phyloP scores from a whole-genome alignment of 164 flowering plant species.

The Kalanchoe fedtschenkoi region DNA sequence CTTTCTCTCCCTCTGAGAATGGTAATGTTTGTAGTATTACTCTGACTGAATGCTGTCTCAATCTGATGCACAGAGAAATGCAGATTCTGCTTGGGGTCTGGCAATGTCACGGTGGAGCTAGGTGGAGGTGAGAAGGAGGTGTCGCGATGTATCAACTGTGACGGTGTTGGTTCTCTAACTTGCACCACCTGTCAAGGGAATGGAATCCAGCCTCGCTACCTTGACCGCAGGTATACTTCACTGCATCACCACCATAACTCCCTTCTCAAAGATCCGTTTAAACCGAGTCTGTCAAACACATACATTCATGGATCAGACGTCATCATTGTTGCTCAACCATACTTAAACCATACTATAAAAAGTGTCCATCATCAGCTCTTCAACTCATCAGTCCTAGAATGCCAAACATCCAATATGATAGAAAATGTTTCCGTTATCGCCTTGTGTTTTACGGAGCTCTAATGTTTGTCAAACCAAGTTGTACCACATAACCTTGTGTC shows the following conservation, averaged over 20 bases:
- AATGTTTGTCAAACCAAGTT: background rate
- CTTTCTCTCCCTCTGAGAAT: no score
- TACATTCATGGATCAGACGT: no score
- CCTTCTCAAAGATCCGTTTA: no score
- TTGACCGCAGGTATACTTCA: constrained; percentile 72
- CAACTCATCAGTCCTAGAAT: no score
- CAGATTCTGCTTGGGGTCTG: constrained; percentile 84
- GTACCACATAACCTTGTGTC: background rate
- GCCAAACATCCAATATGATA: no score
- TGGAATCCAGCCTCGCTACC: constrained; percentile 96
- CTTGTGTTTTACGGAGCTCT: background rate
- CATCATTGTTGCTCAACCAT: no score
- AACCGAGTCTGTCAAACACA: background rate
- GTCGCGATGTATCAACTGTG: constrained; percentile 84
- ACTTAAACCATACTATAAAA: no score
- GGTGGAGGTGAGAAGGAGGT: constrained; percentile 80
- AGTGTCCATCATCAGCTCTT: no score
- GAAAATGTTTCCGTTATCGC: background rate
- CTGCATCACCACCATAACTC: no score
- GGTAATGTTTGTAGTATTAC: no score
- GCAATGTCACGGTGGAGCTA: constrained; percentile 64
- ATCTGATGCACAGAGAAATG: constrained; percentile 48
- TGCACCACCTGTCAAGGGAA: constrained; percentile 97
- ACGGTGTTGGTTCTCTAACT: constrained; percentile 72
- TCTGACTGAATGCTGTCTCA: background rate